Conservation (phyloP, 345 rosid genomes). For the Orychophragmus violaceus region DNA sequence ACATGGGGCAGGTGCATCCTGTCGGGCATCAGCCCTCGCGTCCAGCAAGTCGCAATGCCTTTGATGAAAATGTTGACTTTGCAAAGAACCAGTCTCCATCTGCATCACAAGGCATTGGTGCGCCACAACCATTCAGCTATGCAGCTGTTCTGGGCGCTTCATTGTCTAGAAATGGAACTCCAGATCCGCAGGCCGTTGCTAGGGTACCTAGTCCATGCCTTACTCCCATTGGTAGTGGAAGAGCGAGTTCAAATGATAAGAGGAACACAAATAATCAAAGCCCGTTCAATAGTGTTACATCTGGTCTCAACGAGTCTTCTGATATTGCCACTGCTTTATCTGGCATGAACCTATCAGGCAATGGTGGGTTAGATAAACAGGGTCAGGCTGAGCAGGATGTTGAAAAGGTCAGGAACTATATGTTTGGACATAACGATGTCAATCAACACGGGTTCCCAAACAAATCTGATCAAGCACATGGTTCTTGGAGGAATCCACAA, state of each 20-base stretch:
- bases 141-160: no score
- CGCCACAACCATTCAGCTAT: slow-evolving; percentile 47
- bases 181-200: no score
- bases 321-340: slow-evolving; percentile 58
- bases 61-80: slow-evolving; percentile 51
- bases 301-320: slow-evolving; percentile 44
- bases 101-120: slow-evolving; percentile 41
- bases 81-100: slow-evolving; percentile 47
- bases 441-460: slow-evolving; percentile 39
- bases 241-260: no score
- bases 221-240: slow-evolving; percentile 75
- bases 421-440: slow-evolving; percentile 45
- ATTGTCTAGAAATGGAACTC: no score
- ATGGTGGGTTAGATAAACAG: slow-evolving; percentile 41
- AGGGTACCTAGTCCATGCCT: slow-evolving; percentile 86
- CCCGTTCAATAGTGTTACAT: slow-evolving; percentile 47
- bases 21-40: slow-evolving; percentile 32
- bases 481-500: slow-evolving; percentile 38
- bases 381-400: slow-evolving; percentile 41
- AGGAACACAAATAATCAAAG: slow-evolving; percentile 34
- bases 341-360: slow-evolving; percentile 51
- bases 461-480: slow-evolving; percentile 35
- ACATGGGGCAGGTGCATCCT: slow-evolving; percentile 33
- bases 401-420: no score
- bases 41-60: slow-evolving; percentile 71